phyloP scores from a whole-genome alignment of 1,139 yeast genomes.

The Hyphopichia pseudoburtonii region DNA sequence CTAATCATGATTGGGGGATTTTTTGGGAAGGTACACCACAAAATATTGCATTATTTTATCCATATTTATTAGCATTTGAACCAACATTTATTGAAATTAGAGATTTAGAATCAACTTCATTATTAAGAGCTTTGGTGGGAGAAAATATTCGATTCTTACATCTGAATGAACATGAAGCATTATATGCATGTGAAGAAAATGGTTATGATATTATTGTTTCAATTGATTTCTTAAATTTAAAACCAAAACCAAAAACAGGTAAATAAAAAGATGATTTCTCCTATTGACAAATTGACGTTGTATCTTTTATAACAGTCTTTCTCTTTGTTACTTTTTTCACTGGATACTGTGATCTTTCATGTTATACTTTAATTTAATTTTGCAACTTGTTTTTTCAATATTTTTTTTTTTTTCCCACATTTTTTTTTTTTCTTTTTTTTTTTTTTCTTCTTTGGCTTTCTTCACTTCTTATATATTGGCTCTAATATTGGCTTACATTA shows the following conservation, averaged over 20 bases:
- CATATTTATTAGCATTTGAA: conserved; percentile 89
- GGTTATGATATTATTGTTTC: conserved; percentile 92
- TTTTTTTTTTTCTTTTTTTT: too few species aligned
- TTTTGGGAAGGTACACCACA: conserved; percentile 98
- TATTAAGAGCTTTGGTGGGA: conserved; percentile 88
- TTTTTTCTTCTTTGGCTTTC: too few species aligned
- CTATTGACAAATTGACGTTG: too few species aligned
- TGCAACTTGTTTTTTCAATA: too few species aligned
- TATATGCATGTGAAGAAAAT: conserved; percentile 88
- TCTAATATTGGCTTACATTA: too few species aligned
- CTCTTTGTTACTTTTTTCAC: too few species aligned
- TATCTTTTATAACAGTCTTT: too few species aligned
- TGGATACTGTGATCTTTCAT: too few species aligned
- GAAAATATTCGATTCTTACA: conserved; percentile 88
- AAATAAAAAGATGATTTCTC: too few species aligned
- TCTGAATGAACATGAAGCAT: conserved; percentile 88
- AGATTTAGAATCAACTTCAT: conserved; percentile 82
- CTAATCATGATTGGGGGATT: conserved; percentile 89
- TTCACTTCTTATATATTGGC: too few species aligned
- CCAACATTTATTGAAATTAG: conserved; percentile 88
- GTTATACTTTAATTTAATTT: too few species aligned
- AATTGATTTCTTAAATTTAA: conserved; percentile 70
- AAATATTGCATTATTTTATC: conserved; percentile 89
- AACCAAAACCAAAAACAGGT: conserved; percentile 24
- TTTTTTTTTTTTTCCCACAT: too few species aligned